Conservation (phyloP, 2,329 filamentous ascomycete species). For the Pseudogymnoascus sp. region DNA sequence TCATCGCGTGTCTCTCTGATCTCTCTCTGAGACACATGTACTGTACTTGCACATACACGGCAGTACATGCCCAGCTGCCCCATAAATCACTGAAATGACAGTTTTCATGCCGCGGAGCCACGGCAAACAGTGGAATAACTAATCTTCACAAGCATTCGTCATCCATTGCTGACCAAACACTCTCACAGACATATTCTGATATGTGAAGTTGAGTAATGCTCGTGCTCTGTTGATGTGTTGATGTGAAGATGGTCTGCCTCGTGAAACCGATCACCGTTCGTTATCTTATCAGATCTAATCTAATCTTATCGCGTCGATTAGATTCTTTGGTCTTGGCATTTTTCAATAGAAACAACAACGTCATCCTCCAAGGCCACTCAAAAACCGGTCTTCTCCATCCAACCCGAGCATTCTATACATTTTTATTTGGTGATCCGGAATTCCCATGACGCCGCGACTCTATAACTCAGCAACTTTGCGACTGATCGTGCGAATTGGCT, state of each 20-base stretch:
- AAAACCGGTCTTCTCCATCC: neutral
- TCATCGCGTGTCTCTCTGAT: neutral
- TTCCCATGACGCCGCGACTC: neutral
- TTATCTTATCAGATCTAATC: neutral
- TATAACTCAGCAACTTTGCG: neutral
- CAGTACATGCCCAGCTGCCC: neutral
- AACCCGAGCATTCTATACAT: neutral
- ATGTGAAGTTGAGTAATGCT: neutral
- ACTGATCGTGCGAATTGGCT: neutral
- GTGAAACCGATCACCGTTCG: neutral
- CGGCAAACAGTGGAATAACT: neutral
- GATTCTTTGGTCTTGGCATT: neutral
- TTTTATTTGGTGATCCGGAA: neutral
- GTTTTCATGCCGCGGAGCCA: neutral
- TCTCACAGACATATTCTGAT: neutral
- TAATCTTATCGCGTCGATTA: neutral
- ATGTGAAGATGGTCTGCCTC: neutral
- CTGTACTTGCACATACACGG: neutral
- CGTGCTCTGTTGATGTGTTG: neutral
- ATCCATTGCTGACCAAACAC: neutral
- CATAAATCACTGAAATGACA: neutral
- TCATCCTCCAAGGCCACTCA: neutral
- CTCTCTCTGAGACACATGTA: neutral
- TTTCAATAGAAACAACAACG: neutral
- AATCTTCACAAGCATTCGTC: neutral